Percentiles rank a stretch among this genome's conserved stretches.
phyloP scores from a whole-genome alignment of 1,284 basidiomycete species.

The Naganishia sp. region DNA sequence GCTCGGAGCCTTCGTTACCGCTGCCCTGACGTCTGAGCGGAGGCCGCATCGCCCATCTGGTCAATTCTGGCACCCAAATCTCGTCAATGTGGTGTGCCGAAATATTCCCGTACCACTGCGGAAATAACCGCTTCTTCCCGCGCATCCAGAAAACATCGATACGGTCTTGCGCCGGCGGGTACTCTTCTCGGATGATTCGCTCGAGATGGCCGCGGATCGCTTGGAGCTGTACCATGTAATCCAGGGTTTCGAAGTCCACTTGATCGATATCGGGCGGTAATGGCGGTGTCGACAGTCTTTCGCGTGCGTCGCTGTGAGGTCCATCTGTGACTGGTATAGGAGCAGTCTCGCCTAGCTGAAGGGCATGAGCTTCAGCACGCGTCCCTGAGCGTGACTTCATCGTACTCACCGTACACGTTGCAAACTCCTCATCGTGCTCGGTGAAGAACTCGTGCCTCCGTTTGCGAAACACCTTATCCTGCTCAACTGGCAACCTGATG shows the following conservation, averaged over 20 bases:
- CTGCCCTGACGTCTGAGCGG: constrained; percentile 11
- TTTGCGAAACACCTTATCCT: constrained; percentile 20
- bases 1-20: constrained; percentile 7
- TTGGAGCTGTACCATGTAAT: constrained; percentile 34
- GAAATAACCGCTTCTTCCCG: constrained; percentile 14
- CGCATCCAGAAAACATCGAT: constrained; percentile 38
- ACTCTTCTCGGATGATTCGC: constrained; percentile 38
- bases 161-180: constrained; percentile 41
- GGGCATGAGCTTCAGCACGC: background rate
- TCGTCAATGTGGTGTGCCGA: constrained; percentile 35
- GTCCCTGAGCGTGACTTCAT: background rate
- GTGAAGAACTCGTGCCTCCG: constrained; percentile 35
- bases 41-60: constrained; percentile 38
- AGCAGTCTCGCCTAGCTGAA: constrained; percentile 35
- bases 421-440: constrained; percentile 37
- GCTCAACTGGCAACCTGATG: constrained; percentile 29
- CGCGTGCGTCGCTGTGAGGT: constrained; percentile 31
- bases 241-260: constrained; percentile 31
- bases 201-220: constrained; percentile 38
- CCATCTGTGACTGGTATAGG: background rate
- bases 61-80: constrained; percentile 38
- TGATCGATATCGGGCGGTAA: constrained; percentile 10
- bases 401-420: constrained; percentile 38
- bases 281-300: constrained; percentile 34
- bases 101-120: constrained; percentile 39